A percentile compares a stretch with the other conserved stretches of the same genome.
Conservation (phyloP, 2,329 filamentous ascomycete genomes). For the Tolypocladium ophioglossoides region DNA sequence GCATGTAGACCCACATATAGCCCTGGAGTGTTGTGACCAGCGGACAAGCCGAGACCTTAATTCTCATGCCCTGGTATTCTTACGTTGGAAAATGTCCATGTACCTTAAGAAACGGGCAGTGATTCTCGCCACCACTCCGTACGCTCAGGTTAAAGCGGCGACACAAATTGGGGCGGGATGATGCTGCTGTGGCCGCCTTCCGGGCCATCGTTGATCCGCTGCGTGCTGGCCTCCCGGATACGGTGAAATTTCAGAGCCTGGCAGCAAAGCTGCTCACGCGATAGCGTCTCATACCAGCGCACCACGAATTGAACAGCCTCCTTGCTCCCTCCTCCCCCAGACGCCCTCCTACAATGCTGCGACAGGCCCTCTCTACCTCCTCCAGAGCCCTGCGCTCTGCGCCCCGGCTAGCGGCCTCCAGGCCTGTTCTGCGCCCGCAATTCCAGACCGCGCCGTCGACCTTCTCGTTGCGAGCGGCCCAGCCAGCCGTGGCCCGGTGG, state of each 20-base stretch:
- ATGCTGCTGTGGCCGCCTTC: background rate
- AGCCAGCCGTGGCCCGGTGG: conserved; percentile 29
- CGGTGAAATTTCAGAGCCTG: conserved; percentile 18
- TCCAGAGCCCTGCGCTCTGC: conserved; percentile 33
- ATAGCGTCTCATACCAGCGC: background rate
- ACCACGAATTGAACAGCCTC: background rate
- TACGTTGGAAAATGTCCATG: too few species aligned
- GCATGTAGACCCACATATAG: too few species aligned
- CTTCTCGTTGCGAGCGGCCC: conserved; percentile 24
- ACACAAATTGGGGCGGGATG: too few species aligned
- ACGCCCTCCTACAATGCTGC: conserved; percentile 28
- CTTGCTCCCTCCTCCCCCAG: conserved; percentile 2
- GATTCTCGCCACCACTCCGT: too few species aligned
- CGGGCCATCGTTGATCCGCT: conserved; percentile 7
- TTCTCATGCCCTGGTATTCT: too few species aligned
- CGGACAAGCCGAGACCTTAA: too few species aligned
- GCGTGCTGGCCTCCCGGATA: conserved; percentile 3
- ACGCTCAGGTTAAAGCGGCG: too few species aligned
- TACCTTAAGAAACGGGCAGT: too few species aligned
- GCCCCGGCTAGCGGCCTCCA: conserved; percentile 23
- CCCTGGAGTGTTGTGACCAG: too few species aligned
- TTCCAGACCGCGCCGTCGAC: conserved; percentile 23
- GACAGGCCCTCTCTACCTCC: conserved; percentile 31
- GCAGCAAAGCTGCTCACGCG: conserved; percentile 4
- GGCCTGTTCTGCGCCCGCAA: conserved; percentile 25